These are phyloP conservation scores for Leptodermis oblonga DNA, from an alignment of 257 asterid genomes.

Conservation along the genomic window DNA sequence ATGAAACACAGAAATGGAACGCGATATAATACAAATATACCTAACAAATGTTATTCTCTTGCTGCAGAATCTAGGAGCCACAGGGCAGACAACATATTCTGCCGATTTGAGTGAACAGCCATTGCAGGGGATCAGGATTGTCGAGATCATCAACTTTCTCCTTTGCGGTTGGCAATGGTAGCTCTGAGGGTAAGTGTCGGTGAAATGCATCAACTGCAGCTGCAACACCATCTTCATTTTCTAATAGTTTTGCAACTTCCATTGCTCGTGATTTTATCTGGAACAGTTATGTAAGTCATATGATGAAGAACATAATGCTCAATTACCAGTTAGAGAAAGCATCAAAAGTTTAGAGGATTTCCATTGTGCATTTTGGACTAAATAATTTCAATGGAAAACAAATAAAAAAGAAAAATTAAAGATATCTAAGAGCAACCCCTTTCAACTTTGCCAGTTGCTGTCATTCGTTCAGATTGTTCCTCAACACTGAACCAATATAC, in stretches of 20 bases:
- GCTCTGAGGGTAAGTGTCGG: conserved; percentile 66
- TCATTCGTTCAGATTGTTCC: neutral
- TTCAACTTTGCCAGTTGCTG: conserved; percentile 3
- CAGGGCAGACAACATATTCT: conserved; percentile 64
- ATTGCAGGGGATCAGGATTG: conserved; percentile 59
- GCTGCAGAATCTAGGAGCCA: conserved; percentile 24
- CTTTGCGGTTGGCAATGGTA: conserved; percentile 49
- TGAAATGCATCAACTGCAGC: conserved; percentile 92
- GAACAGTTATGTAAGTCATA: neutral
- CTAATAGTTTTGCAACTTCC: conserved; percentile 59
- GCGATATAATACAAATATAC: neutral
- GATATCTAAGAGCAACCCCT: neutral
- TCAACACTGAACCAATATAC: neutral
- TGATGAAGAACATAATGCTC: neutral
- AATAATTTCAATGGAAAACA: neutral
- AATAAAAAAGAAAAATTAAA: neutral
- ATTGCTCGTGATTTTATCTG: conserved; percentile 79
- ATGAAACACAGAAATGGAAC: neutral
- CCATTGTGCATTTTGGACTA: neutral
- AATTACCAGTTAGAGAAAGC: neutral
- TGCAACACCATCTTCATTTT: conserved; percentile 87
- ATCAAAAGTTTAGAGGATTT: neutral
- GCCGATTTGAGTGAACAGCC: conserved; percentile 80
- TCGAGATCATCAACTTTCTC: conserved; percentile 44
- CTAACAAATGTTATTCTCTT: neutral